Evolutionary conservation across 2,329 filamentous ascomycete genomes (phyloP).

Genomic region (Diplodia intermedia): DNA sequence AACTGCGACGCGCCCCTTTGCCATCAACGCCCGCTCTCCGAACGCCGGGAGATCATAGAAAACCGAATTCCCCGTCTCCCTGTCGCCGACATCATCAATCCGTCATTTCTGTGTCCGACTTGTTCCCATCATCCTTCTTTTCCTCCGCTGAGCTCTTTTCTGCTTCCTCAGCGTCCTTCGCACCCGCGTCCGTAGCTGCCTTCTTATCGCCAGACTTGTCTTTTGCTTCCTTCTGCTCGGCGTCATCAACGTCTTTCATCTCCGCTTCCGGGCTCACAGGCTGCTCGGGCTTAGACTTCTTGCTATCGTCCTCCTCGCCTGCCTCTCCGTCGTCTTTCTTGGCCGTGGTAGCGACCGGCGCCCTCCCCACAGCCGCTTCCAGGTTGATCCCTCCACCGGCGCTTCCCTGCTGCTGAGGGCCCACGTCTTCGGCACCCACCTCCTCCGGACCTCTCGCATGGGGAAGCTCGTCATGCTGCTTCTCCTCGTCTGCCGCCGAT

Average conservation of each 20-base stretch:
- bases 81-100: not conserved
- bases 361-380: constrained; percentile 47
- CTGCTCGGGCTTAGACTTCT: constrained; percentile 30
- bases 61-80: too few species aligned
- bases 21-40: constrained; percentile 1
- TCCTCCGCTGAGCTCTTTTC: constrained; percentile 5
- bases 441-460: constrained; percentile 85
- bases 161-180: constrained; percentile 4
- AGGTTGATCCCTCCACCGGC: constrained; percentile 39
- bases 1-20: too few species aligned
- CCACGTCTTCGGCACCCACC: constrained; percentile 86
- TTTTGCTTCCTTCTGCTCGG: constrained; percentile 2
- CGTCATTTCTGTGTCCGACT: constrained; percentile 24
- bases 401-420: constrained; percentile 65
- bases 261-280: constrained; percentile 31
- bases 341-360: constrained; percentile 37
- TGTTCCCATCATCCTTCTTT: not conserved
- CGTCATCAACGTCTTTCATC: constrained; percentile 33
- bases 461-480: constrained; percentile 63
- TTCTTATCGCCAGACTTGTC: not conserved
- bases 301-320: constrained; percentile 26
- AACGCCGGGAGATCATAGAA: not conserved
- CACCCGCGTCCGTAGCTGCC: not conserved
- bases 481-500: not conserved
- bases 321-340: constrained; percentile 35